Evolutionary conservation across 805 yeast genomes (phyloP).

Genomic region (Wickerhamiella azyma): DNA sequence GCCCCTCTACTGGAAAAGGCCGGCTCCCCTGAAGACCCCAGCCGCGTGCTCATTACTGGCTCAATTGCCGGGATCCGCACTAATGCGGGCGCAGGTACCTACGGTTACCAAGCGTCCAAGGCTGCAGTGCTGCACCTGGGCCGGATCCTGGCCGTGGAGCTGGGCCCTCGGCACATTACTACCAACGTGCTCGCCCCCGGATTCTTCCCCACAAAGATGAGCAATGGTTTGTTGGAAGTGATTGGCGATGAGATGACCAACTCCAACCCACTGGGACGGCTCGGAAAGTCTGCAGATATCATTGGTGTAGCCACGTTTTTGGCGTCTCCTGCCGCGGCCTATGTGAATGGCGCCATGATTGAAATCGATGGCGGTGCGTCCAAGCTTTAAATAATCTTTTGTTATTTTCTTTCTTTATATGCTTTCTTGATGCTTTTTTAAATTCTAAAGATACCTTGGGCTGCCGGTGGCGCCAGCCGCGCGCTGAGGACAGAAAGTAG

Average conservation of each 20-base stretch:
- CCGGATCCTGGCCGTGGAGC: conserved; percentile 45
- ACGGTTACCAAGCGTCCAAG: conserved; percentile 61
- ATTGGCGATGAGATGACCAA: conserved; percentile 40
- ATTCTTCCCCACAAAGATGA: conserved; percentile 63
- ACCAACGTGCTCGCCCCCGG: conserved; percentile 68
- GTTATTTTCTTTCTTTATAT: too few relatives aligned
- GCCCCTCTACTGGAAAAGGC: conserved; percentile 42
- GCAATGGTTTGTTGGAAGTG: conserved; percentile 44
- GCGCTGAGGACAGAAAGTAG: too few relatives aligned
- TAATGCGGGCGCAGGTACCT: conserved; percentile 38
- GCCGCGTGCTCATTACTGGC: conserved; percentile 52
- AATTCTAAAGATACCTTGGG: too few relatives aligned
- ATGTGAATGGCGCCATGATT: conserved; percentile 51
- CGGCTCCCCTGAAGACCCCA: conserved; percentile 43
- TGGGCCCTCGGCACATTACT: conserved; percentile 53
- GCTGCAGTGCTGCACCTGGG: conserved; percentile 63
- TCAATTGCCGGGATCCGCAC: conserved; percentile 44
- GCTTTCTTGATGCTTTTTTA: too few relatives aligned
- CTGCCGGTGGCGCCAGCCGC: too few relatives aligned
- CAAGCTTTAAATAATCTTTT: not conserved
- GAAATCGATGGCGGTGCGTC: conserved; percentile 58
- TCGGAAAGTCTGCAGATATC: conserved; percentile 49
- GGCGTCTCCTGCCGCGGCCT: conserved; percentile 41
- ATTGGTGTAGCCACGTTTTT: conserved; percentile 43
- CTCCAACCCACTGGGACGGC: conserved; percentile 46